Evolutionary conservation across 2,329 filamentous ascomycete genomes (phyloP).

Genomic region (Diaporthe velutina): DNA sequence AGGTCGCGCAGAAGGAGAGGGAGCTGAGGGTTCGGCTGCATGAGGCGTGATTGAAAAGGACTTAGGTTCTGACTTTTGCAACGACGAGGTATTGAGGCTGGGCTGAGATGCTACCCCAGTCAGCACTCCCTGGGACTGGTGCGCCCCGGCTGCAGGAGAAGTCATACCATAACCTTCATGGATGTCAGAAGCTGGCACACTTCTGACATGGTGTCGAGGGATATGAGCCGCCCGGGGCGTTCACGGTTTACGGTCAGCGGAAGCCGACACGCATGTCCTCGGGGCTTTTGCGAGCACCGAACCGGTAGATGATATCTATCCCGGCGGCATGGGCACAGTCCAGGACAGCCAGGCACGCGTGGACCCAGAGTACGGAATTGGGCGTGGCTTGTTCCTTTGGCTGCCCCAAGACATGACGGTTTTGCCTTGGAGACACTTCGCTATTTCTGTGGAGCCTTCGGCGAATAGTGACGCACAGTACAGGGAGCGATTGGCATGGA

Average conservation of each 20-base stretch:
- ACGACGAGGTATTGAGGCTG: background rate
- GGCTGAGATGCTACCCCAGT: too few relatives aligned
- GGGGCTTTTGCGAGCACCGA: background rate
- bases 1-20: conserved; percentile 81
- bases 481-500: background rate
- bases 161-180: background rate
- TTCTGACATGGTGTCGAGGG: background rate
- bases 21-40: conserved; percentile 67
- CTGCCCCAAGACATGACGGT: too few relatives aligned
- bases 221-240: background rate
- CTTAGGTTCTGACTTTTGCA: background rate
- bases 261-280: background rate
- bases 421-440: background rate
- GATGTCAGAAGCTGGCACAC: background rate
- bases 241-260: background rate
- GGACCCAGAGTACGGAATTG: background rate
- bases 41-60: conserved; percentile 40
- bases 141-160: background rate
- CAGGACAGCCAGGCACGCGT: too few relatives aligned
- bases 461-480: too few relatives aligned
- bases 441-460: background rate
- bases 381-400: background rate
- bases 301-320: background rate
- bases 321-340: background rate
- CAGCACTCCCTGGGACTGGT: background rate